A percentile compares a stretch with the other conserved stretches of the same genome.
Evolutionary conservation across 2,329 filamentous ascomycete species (phyloP).

Genomic region (Botrytis aclada): DNA sequence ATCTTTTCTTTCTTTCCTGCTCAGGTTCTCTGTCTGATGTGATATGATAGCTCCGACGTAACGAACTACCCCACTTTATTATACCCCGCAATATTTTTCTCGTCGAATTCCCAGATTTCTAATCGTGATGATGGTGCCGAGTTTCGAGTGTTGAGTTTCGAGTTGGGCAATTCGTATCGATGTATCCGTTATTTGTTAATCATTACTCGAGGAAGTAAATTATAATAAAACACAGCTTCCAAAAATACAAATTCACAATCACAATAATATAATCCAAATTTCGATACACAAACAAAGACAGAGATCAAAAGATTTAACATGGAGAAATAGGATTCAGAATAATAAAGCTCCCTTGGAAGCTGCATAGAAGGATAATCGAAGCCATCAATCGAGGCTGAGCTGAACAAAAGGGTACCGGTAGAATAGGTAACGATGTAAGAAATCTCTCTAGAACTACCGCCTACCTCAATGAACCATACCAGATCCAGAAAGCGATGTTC

Average conservation of each 20-base stretch:
- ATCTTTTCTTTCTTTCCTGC: neutral
- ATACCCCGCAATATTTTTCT: neutral
- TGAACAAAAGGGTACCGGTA: neutral
- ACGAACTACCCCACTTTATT: neutral
- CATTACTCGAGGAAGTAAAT: neutral
- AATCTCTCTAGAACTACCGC: neutral
- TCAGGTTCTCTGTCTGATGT: neutral
- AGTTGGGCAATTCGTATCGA: neutral
- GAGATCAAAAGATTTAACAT: neutral
- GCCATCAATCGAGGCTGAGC: constrained; percentile 9
- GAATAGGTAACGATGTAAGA: constrained; percentile 5
- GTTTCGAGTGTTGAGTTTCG: neutral
- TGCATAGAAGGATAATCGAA: neutral
- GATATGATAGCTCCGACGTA: neutral
- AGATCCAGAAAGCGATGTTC: neutral
- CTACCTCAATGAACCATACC: neutral
- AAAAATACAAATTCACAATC: neutral
- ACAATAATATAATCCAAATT: neutral
- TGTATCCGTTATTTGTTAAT: neutral
- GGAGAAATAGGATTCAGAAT: neutral
- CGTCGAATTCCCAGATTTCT: neutral
- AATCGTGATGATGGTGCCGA: neutral
- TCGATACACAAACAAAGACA: neutral
- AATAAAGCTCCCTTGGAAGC: neutral
- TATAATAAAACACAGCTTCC: too few relatives aligned